These are phyloP conservation scores for Porodaedalea pini DNA, from an alignment of 1,284 basidiomycete species.

Conservation along the genomic window DNA sequence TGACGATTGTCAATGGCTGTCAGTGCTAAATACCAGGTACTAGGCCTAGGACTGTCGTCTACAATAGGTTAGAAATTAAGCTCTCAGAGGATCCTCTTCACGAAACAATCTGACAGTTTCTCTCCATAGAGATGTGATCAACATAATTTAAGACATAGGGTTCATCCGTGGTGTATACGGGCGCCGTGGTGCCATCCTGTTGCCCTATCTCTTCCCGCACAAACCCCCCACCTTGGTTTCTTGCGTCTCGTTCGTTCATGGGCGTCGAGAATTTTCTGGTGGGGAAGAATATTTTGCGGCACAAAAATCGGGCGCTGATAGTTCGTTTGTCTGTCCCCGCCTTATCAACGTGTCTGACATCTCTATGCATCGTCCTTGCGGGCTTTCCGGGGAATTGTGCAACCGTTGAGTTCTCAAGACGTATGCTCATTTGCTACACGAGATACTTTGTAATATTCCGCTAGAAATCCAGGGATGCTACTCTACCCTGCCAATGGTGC, in stretches of 20 bases:
- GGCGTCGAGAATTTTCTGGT: not conserved
- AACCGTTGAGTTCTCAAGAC: too few species aligned
- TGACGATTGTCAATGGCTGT: too few species aligned
- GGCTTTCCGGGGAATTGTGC: too few species aligned
- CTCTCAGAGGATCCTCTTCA: too few species aligned
- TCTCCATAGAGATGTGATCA: not conserved
- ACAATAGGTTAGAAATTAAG: too few species aligned
- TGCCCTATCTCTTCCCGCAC: not conserved
- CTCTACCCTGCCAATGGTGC: too few species aligned
- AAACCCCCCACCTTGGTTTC: not conserved
- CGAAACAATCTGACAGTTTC: too few species aligned
- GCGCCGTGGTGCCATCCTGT: not conserved
- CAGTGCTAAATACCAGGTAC: too few species aligned
- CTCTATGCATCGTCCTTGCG: not conserved
- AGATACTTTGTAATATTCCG: too few species aligned
- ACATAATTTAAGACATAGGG: not conserved
- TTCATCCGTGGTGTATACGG: not conserved
- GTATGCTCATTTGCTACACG: too few species aligned
- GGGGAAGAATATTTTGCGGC: constrained; percentile 1
- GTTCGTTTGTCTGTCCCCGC: not conserved
- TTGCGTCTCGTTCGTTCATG: not conserved
- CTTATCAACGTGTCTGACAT: constrained; percentile 5
- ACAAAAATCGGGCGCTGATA: constrained; percentile 3
- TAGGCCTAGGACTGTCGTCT: too few species aligned
- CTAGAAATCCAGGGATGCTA: too few species aligned